Percentiles rank a stretch among this genome's conserved stretches.
Evolutionary conservation across 768 basidiomycete genomes (phyloP).

Genomic region (Tulasnella sp.): DNA sequence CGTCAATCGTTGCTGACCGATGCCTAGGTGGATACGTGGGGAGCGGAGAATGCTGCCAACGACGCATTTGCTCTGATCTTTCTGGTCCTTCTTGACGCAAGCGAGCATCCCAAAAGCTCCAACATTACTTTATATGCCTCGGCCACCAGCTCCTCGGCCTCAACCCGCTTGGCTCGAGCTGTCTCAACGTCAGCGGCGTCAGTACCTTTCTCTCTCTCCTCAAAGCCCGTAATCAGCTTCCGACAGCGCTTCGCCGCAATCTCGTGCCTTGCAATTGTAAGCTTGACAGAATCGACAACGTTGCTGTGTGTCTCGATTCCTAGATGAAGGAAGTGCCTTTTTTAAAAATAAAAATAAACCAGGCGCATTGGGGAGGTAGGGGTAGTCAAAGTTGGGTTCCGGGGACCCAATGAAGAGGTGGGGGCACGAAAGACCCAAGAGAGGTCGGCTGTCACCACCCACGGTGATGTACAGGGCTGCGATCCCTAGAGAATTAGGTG

Average conservation of each 20-base stretch:
- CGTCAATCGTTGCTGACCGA: slow-evolving; percentile 17
- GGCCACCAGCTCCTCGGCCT: slow-evolving; percentile 16
- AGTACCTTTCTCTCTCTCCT: slow-evolving; percentile 6
- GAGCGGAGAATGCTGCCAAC: slow-evolving; percentile 24
- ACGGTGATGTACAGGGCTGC: slow-evolving; percentile 8
- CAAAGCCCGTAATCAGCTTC: slow-evolving; percentile 6
- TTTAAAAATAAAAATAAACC: too few species aligned
- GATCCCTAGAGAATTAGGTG: slow-evolving; percentile 5
- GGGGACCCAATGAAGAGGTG: too few species aligned
- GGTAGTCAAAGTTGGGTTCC: too few species aligned
- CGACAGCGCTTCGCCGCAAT: neutral
- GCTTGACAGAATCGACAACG: too few species aligned
- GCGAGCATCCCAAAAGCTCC: too few species aligned
- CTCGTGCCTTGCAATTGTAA: too few species aligned
- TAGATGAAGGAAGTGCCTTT: too few species aligned
- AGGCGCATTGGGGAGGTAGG: too few species aligned
- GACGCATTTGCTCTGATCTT: slow-evolving; percentile 20
- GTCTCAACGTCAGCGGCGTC: slow-evolving; percentile 7
- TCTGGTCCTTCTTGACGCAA: slow-evolving; percentile 23
- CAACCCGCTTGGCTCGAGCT: slow-evolving; percentile 12
- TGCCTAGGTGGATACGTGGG: slow-evolving; percentile 20
- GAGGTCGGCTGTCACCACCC: slow-evolving; percentile 5
- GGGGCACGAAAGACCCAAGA: too few species aligned
- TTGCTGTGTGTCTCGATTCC: too few species aligned
- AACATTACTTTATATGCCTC: slow-evolving; percentile 20